Base-by-base conservation (phyloP, 169 alveolate species). In the Cryptosporidium meleagridis region DNA sequence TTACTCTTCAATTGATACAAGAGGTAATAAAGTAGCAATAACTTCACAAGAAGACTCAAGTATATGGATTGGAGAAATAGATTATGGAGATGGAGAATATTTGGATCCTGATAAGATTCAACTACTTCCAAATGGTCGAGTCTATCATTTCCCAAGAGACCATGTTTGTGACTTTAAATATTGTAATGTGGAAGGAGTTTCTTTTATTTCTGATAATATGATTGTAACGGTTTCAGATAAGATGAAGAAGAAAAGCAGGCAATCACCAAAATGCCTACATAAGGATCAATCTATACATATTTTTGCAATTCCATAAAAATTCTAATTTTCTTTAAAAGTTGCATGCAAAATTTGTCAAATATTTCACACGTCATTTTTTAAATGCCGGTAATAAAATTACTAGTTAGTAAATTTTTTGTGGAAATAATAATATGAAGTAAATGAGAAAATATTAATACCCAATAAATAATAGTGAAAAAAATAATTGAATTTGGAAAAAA, bases 21-120 rank as follows among this genome's bases (percentile, higher is more conserved):
- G 75, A 80, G 89, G 89, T 4, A 80, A 48, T 33, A 61, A 61
- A 62, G 89, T 80, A 9, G 75, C 75, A 21, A 62, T 80, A 21
- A 80, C 89, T 26, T 80, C 89, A 9, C 89, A 80, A 39, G 89
- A 80, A 59, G 89, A 80, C 48, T 80, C 89, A 7, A 41, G 69
- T 23, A 31, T 80, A 41, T 80, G 89, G 89, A 7, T 80, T 26
- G 89, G 89, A 8, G 75, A 80, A 37, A 80, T 80, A n/a, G 29
- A 80, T 45, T 80, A 16, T 80, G 89, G 89, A 16, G 89, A 80
- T 62, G 89, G 89, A 35, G 89, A 80, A 29, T 80, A 59, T 48
- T 37, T 80, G 29, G 89, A 80, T 23, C 89, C 89, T 12, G 69
- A 58, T 16, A 80, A 62, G 26, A 21, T 80, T 12, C 45, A 59